Evolutionary conservation across 2,329 filamentous ascomycete species (phyloP).

Genomic region (Pseudopyricularia cyperi): DNA sequence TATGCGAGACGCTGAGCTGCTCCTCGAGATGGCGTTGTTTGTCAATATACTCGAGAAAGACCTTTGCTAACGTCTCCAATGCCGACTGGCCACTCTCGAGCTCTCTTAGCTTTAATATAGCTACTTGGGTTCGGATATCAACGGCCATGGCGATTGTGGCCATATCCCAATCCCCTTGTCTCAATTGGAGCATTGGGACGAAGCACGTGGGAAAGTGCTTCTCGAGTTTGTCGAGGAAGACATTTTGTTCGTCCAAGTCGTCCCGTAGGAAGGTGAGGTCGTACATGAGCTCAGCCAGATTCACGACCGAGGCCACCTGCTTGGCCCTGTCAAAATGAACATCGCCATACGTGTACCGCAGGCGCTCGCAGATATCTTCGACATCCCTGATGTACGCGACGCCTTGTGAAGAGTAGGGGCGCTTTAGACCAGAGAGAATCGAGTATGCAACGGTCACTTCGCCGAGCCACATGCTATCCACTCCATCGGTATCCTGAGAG

Average conservation of each 20-base stretch:
- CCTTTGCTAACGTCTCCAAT: not conserved
- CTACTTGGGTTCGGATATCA: conserved; percentile 1
- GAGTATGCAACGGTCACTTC: not conserved
- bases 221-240: not conserved
- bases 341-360: not conserved
- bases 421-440: not conserved
- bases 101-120: not conserved
- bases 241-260: not conserved
- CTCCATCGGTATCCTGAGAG: not conserved
- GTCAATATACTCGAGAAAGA: not conserved
- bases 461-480: not conserved
- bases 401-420: not conserved
- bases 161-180: not conserved
- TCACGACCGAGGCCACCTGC: not conserved
- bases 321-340: not conserved
- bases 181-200: not conserved
- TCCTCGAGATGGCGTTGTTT: not conserved
- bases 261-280: not conserved
- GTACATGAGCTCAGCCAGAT: conserved; percentile 1
- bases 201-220: not conserved
- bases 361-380: not conserved
- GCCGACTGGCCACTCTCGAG: not conserved
- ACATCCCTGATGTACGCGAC: not conserved
- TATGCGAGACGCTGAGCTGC: not conserved
- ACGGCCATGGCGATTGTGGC: not conserved